Evolutionary conservation across 495 filamentous ascomycete species (phyloP), one percentile per base, ranked within the genome.

Genomic region (Xylaria cubensis): DNA sequence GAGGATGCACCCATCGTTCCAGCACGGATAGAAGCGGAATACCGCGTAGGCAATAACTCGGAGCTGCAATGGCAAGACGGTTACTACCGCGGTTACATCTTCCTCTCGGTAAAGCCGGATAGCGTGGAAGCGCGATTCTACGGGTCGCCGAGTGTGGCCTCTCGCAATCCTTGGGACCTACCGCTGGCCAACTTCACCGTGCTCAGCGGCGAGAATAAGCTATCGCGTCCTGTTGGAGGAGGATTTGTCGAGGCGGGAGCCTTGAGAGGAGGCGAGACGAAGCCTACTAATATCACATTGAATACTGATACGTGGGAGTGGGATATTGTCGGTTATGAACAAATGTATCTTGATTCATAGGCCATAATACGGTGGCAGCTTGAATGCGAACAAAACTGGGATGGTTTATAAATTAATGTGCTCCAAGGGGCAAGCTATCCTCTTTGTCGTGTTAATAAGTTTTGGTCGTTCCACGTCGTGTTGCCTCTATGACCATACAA

Each of bases 31-130:
- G 71, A 77, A 69, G 81, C 83, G 12, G 39, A 80, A 29, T 80
- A 79, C 46, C 82, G 88, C 36, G 81, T 89, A 34, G 76, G 69
- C 13, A 80, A 81, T 19, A 92, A 91, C 74, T 74, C 77, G 29
- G 87, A 89, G 74, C 82, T 93, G 69, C 88, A 91, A 77, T 93
- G 90, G 90, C 86, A 89, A 72, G 91, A 92, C 72, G 78, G 88
- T 50, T 92, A 88, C 75, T 93, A 93, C 75, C 83, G 90, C 36
- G 91, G 88, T 1, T 90, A 90, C 67, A 92, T 88, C 74, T 85
- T 67, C 1, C 67, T 79, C 19, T 73, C 74, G 48, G 71, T 76
- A 12, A 73, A 74, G 8, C 72, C 61, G 9, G 61, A 75, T 4
- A 74, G 55, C 12, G 65, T 79, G 5, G 74, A 79, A 42, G 77